phyloP scores from a whole-genome alignment of 345 rosid genomes.

The Salix arbutifolia region DNA sequence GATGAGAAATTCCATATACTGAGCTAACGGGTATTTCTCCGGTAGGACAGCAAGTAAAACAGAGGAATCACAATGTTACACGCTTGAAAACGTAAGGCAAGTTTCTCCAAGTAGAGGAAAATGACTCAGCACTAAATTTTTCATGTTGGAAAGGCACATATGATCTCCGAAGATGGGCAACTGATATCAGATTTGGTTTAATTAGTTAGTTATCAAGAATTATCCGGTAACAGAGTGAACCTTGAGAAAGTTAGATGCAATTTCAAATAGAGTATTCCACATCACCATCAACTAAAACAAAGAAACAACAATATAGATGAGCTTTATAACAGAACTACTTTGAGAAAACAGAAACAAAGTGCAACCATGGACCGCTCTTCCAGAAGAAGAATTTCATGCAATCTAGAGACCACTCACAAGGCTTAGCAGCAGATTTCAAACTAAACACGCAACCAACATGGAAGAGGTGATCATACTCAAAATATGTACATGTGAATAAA shows the following conservation, averaged over 20 bases:
- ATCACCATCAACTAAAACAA: neutral
- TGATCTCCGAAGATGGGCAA: too few species aligned
- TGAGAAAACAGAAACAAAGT: neutral
- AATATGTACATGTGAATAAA: neutral
- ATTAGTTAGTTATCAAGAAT: too few species aligned
- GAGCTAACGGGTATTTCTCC: too few species aligned
- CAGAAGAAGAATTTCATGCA: neutral
- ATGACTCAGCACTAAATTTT: too few species aligned
- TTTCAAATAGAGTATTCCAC: neutral
- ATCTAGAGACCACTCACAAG: neutral
- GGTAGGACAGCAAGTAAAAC: too few species aligned
- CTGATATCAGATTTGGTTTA: too few species aligned
- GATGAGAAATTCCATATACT: too few species aligned
- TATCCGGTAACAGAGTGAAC: neutral
- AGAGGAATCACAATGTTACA: too few species aligned
- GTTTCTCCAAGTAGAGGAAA: too few species aligned
- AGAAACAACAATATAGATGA: neutral
- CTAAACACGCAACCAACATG: neutral
- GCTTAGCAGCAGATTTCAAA: neutral
- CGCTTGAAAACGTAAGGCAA: too few species aligned
- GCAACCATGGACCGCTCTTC: neutral
- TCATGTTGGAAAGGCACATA: too few species aligned
- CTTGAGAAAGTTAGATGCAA: neutral
- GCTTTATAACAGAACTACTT: neutral
- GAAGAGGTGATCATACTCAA: neutral